Evolutionary conservation across 225 moss, liverwort and hornwort genomes (phyloP).

Genomic region (Physcomitrium patens): DNA sequence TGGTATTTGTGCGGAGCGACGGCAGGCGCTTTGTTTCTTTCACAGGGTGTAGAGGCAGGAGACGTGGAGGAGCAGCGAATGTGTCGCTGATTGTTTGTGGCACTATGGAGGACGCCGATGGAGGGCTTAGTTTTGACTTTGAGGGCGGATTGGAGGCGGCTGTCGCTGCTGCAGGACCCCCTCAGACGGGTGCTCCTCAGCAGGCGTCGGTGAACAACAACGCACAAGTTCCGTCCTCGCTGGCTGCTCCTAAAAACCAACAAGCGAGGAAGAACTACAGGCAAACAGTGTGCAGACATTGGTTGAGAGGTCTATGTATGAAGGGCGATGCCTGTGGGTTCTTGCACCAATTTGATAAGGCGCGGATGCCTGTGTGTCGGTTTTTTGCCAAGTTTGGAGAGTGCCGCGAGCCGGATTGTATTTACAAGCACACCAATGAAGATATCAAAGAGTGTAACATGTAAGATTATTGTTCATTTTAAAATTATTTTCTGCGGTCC

Average conservation of each 20-base stretch:
- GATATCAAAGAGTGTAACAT: slow-evolving; percentile 99
- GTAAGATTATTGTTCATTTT: slow-evolving; percentile 36
- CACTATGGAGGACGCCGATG: slow-evolving; percentile 90
- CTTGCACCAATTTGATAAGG: slow-evolving; percentile 98
- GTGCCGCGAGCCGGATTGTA: slow-evolving; percentile 99
- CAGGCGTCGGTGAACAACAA: slow-evolving; percentile 44
- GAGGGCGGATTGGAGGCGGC: slow-evolving; percentile 86
- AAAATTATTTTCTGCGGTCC: background rate
- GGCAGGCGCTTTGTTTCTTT: background rate
- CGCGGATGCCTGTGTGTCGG: slow-evolving; percentile 99
- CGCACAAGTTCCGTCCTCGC: slow-evolving; percentile 44
- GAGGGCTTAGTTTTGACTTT: slow-evolving; percentile 93
- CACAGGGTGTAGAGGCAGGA: background rate
- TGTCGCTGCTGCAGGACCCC: slow-evolving; percentile 53
- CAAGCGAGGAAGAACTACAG: slow-evolving; percentile 94
- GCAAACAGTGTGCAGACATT: slow-evolving; percentile 97
- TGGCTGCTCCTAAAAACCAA: slow-evolving; percentile 60
- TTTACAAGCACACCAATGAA: slow-evolving; percentile 99
- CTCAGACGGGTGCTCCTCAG: slow-evolving; percentile 41
- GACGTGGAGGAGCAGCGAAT: slow-evolving; percentile 18
- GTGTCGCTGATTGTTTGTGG: slow-evolving; percentile 26
- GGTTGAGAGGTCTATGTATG: slow-evolving; percentile 98
- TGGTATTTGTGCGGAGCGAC: no score
- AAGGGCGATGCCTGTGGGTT: slow-evolving; percentile 99
- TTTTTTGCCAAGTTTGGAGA: slow-evolving; percentile 99